Percentiles rank a stretch among this genome's conserved stretches.
phyloP scores from a whole-genome alignment of 306 rosid species.

The Rosa multiflora region DNA sequence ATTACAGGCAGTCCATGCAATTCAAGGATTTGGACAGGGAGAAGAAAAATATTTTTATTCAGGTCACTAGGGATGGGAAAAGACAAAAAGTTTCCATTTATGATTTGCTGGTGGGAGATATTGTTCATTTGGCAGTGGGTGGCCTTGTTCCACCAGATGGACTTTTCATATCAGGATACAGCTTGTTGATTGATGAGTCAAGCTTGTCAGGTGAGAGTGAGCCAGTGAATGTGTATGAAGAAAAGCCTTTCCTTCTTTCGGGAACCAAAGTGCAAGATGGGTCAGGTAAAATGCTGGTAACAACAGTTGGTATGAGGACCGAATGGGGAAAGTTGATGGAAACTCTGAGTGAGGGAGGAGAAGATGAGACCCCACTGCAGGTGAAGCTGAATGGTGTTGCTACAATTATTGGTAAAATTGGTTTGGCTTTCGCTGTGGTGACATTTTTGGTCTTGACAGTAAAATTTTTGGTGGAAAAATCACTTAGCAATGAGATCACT shows the following conservation, averaged over 20 bases:
- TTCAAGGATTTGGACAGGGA: conserved; percentile 78
- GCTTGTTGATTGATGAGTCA: conserved; percentile 79
- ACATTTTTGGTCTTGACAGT: conserved; percentile 64
- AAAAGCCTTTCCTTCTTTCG: not conserved
- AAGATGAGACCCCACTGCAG: conserved; percentile 97
- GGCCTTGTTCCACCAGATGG: conserved; percentile 98
- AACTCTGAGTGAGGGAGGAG: conserved; percentile 87
- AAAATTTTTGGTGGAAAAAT: conserved; percentile 65
- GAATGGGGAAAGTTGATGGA: conserved; percentile 99
- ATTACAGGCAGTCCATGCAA: conserved; percentile 86
- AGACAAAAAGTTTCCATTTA: conserved; percentile 70
- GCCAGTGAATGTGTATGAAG: conserved; percentile 57
- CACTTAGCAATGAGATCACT: conserved; percentile 41
- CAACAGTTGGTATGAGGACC: conserved; percentile 95
- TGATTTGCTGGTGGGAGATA: conserved; percentile 85
- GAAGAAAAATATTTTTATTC: conserved; percentile 82
- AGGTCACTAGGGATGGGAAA: conserved; percentile 75
- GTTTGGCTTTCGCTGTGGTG: conserved; percentile 72
- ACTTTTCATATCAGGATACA: conserved; percentile 66
- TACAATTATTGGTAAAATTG: conserved; percentile 91
- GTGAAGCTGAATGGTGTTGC: conserved; percentile 97
- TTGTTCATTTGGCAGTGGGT: conserved; percentile 86
- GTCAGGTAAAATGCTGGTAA: conserved; percentile 82
- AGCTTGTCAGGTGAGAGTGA: conserved; percentile 97
- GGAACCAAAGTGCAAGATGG: conserved; percentile 92